Base-by-base conservation (phyloP, 805 yeast species). In the Isabelozyma pseudorhagii region DNA sequence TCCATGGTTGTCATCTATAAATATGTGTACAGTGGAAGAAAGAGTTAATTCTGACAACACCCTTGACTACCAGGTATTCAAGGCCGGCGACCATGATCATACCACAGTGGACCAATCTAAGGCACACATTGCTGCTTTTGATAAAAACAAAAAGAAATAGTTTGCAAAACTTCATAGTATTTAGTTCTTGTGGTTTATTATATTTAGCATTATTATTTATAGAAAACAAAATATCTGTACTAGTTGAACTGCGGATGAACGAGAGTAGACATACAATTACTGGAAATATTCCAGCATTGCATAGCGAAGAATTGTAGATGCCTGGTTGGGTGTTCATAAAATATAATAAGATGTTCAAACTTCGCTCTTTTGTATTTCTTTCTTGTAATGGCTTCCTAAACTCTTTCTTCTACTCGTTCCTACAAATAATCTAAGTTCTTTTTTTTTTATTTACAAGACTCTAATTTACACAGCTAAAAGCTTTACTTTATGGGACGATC, bases 91-190 rank as follows among this genome's bases (percentile, higher is more conserved):
- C 59, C 98, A 92, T 63, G 77, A 77, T 34, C 98, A 92, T 64
- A 89, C 97, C 1, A 82, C 81, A 55, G 97, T 92, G 46, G 97
- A 91, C 57, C 96, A 89, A 64, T 84, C 89, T 52, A 96, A 89
- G 58, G 98, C 98, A 0, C 98, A 92, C 66, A 92, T 92, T 70
- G 97, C 97, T 9, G 86, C 92, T 51, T 78, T 92, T 56, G 97
- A 92, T 63, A 88, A 84, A 75, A 88, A 84, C 63, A 92, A 89
- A 71, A 81, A 78, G 63, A 72, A 80, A 62, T 76, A 69, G 48
- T 6, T 21, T 14, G 25, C 14, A 34, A 34, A 34, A 13, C 13
- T 34, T 34, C 14, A 34, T 34, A 34, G 38, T 38, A 38, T 38
- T 38, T 38, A 38, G 9, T 38, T 38, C 40, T 13, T 31, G 36